A percentile compares a stretch with the other conserved stretches of the same genome.
phyloP scores from a whole-genome alignment of 2,329 filamentous ascomycete genomes.

The Hypoxylon sp. region DNA sequence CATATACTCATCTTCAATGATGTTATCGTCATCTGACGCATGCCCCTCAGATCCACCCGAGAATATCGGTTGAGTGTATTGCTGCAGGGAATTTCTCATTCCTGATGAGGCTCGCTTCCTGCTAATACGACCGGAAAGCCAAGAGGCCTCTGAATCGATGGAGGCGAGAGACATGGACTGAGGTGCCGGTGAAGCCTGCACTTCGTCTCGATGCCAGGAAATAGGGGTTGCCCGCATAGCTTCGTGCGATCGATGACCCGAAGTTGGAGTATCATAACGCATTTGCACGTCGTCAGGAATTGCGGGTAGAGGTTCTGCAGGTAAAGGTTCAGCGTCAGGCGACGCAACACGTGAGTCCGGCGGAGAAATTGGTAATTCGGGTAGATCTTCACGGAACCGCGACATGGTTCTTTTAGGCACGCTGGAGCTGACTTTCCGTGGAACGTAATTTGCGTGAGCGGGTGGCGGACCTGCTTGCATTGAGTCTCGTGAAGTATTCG shows the following conservation, averaged over 20 bases:
- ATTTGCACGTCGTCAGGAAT: conserved; percentile 55
- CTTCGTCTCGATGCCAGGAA: conserved; percentile 60
- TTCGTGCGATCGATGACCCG: conserved; percentile 60
- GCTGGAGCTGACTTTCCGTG: conserved; percentile 58
- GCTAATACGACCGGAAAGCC: conserved; percentile 83
- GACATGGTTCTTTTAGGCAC: conserved; percentile 86
- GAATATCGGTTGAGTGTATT: conserved; percentile 62
- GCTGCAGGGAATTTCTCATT: conserved; percentile 59
- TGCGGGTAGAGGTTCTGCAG: conserved; percentile 54
- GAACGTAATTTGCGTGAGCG: conserved; percentile 54
- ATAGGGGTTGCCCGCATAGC: conserved; percentile 63
- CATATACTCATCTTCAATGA: conserved; percentile 83
- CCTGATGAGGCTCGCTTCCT: conserved; percentile 65
- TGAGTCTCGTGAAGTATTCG: conserved; percentile 91
- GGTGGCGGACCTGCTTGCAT: conserved; percentile 68
- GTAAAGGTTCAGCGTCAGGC: conserved; percentile 71
- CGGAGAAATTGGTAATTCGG: conserved; percentile 87
- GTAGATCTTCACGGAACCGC: conserved; percentile 92
- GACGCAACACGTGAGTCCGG: conserved; percentile 86
- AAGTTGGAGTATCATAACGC: conserved; percentile 65
- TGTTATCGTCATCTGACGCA: conserved; percentile 73
- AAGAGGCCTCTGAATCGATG: conserved; percentile 95
- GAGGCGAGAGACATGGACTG: conserved; percentile 91
- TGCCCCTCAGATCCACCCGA: conserved; percentile 64
- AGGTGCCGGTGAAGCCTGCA: conserved; percentile 68